These are phyloP conservation scores for Hypoxylon sp. DNA, from an alignment of 2,329 filamentous ascomycete species.

Conservation along the genomic window DNA sequence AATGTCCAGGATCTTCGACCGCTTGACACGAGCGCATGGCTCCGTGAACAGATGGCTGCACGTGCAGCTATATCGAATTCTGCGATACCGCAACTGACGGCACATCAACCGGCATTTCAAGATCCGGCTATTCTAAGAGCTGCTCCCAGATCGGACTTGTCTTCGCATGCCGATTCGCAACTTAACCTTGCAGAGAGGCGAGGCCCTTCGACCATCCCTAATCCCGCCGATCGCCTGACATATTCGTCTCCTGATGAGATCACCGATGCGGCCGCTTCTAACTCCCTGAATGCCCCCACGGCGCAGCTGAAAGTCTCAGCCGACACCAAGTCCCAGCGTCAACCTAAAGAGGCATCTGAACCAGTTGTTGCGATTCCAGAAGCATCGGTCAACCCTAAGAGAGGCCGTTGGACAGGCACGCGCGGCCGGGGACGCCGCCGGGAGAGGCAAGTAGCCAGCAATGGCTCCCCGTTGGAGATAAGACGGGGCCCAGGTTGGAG, in stretches of 20 bases:
- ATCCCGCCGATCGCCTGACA: conserved; percentile 48
- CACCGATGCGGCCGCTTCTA: conserved; percentile 43
- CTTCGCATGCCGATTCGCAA: conserved; percentile 50
- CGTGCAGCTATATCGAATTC: conserved; percentile 45
- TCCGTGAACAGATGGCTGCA: conserved; percentile 38
- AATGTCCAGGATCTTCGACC: conserved; percentile 51
- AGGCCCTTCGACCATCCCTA: conserved; percentile 49
- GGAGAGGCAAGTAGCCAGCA: conserved; percentile 36
- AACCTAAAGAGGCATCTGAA: conserved; percentile 43
- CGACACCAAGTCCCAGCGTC: conserved; percentile 33
- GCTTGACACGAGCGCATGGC: conserved; percentile 9
- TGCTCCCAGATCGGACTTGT: conserved; percentile 59
- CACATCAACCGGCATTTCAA: conserved; percentile 68
- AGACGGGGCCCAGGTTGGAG: conserved; percentile 69
- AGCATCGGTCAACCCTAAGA: conserved; percentile 30
- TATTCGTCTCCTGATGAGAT: conserved; percentile 48
- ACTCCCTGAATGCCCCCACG: conserved; percentile 25
- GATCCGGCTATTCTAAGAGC: conserved; percentile 88
- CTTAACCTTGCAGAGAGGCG: conserved; percentile 54
- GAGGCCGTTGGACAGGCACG: conserved; percentile 47
- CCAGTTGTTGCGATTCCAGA: conserved; percentile 43
- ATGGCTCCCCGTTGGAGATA: conserved; percentile 41
- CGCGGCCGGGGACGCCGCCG: conserved; percentile 47
- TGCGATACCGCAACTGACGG: conserved; percentile 45
- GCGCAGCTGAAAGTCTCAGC: conserved; percentile 43